Percentiles rank a stretch among this genome's conserved stretches.
Evolutionary conservation across 1,284 basidiomycete genomes (phyloP).

Genomic region (Rhodotorula sp.): DNA sequence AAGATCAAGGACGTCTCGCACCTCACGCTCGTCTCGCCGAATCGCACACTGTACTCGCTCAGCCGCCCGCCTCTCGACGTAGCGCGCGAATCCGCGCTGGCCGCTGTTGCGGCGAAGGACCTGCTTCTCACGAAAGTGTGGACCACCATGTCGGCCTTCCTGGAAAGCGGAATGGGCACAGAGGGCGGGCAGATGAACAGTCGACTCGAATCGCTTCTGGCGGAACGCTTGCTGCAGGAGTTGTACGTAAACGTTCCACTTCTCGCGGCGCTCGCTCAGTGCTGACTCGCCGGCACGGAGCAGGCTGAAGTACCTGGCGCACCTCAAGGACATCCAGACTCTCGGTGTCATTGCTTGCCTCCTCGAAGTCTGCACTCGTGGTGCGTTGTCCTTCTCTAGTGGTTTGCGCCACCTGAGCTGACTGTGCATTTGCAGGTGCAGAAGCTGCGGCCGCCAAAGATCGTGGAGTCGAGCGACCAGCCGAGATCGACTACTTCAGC

Average conservation of each 20-base stretch:
- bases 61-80: slow-evolving; percentile 60
- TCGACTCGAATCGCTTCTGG: slow-evolving; percentile 35
- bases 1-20: slow-evolving; percentile 64
- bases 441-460: slow-evolving; percentile 6
- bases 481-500: slow-evolving; percentile 39
- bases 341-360: slow-evolving; percentile 73
- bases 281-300: slow-evolving; percentile 44
- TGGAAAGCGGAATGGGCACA: slow-evolving; percentile 40
- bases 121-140: slow-evolving; percentile 56
- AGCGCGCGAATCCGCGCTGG: slow-evolving; percentile 61
- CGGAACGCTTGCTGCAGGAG: slow-evolving; percentile 48
- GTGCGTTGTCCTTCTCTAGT: not conserved
- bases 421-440: slow-evolving; percentile 6
- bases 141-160: slow-evolving; percentile 60
- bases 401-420: not conserved
- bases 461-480: not conserved
- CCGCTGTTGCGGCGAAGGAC: slow-evolving; percentile 59
- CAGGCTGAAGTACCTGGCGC: slow-evolving; percentile 52
- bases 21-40: slow-evolving; percentile 61
- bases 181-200: slow-evolving; percentile 15
- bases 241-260: slow-evolving; percentile 7
- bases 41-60: slow-evolving; percentile 65
- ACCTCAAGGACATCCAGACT: slow-evolving; percentile 72
- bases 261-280: slow-evolving; percentile 5
- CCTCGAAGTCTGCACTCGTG: slow-evolving; percentile 50